A percentile compares a stretch with the other conserved stretches of the same genome.
These are phyloP conservation scores for Cyberlindnera mrakii DNA, from an alignment of 805 yeast genomes.

Conservation along the genomic window DNA sequence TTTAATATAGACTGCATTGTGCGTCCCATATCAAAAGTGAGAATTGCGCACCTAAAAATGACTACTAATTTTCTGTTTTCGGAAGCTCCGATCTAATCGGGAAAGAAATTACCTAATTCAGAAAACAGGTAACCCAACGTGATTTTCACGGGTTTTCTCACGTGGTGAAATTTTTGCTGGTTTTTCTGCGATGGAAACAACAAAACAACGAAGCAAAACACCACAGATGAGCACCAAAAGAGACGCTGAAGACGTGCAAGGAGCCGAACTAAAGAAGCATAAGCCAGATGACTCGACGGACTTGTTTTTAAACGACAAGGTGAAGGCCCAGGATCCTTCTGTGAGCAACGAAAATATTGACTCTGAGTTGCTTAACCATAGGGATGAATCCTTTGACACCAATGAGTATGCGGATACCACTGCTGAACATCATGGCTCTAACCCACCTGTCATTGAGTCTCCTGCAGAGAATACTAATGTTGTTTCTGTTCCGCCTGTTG, in stretches of 20 bases:
- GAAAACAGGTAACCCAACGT: no score
- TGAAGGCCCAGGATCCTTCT: slow-evolving; percentile 2
- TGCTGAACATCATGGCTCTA: background rate
- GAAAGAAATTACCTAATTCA: no score
- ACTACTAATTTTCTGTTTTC: slow-evolving; percentile 1
- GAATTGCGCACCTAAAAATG: background rate
- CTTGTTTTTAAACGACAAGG: background rate
- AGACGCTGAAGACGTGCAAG: slow-evolving; percentile 1
- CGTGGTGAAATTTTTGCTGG: slow-evolving; percentile 16
- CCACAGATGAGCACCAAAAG: slow-evolving; percentile 3
- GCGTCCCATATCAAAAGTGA: no score
- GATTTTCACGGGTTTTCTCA: slow-evolving; percentile 14
- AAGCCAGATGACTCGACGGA: background rate
- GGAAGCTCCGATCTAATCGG: no score
- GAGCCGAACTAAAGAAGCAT: slow-evolving; percentile 2
- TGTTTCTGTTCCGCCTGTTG: slow-evolving; percentile 1
- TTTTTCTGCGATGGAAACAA: slow-evolving; percentile 8
- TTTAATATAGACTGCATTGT: no score
- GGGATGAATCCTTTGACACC: slow-evolving; percentile 6
- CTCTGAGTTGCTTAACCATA: slow-evolving; percentile 18
- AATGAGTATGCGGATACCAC: no score
- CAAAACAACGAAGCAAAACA: slow-evolving; percentile 1
- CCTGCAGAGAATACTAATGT: background rate
- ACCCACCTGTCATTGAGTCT: background rate
- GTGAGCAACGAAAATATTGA: slow-evolving; percentile 16